Evolutionary conservation across 2,329 filamentous ascomycete genomes (phyloP).

Genomic region (Calonectria honghensis): DNA sequence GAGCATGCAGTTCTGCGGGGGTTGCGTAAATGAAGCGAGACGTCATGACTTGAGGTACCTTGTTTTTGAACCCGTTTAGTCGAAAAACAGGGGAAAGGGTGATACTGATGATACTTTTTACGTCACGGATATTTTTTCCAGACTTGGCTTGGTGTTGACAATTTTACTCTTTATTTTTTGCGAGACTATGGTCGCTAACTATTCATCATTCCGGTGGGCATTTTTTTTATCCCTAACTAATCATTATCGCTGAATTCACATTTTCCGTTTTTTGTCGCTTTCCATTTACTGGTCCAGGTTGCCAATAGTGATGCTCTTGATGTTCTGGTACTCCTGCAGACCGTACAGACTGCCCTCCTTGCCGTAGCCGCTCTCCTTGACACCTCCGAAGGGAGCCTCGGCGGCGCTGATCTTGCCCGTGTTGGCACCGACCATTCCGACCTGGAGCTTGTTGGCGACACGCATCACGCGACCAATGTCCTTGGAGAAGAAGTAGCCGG

Average conservation of each 20-base stretch:
- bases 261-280: constrained; percentile 35
- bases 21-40: background rate
- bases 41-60: background rate
- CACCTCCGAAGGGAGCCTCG: constrained; percentile 60
- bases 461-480: constrained; percentile 62
- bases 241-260: constrained; percentile 54
- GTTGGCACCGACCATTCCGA: constrained; percentile 79
- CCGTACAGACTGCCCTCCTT: constrained; percentile 66
- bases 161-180: constrained; percentile 38
- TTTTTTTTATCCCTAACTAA: constrained; percentile 43
- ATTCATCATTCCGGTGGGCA: constrained; percentile 40
- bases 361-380: constrained; percentile 62
- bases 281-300: constrained; percentile 51
- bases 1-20: background rate
- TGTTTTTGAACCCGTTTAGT: background rate
- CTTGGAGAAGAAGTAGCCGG: constrained; percentile 60
- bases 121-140: background rate
- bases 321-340: constrained; percentile 67
- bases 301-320: constrained; percentile 65
- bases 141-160: background rate
- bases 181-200: constrained; percentile 26
- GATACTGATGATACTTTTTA: background rate
- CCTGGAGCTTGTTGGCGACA: constrained; percentile 73
- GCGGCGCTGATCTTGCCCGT: constrained; percentile 59
- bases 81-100: background rate